Base-by-base conservation (phyloP, 805 yeast species). In the Myxozyma vanderwaltii region DNA sequence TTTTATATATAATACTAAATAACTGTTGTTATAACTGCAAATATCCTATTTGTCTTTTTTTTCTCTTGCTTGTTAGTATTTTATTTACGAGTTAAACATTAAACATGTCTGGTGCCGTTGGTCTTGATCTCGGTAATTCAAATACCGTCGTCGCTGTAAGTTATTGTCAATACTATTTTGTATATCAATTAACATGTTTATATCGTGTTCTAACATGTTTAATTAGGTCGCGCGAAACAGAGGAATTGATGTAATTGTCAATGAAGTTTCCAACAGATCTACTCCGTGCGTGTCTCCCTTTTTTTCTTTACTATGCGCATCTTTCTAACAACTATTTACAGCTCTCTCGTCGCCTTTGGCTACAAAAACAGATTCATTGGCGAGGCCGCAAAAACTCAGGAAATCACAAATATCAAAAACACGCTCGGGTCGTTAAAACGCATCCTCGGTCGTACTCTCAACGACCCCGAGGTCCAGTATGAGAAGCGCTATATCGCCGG, bases 241-340 rank as follows among this genome's bases (percentile, higher is more conserved):
- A 81, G 98, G 98, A 74, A 94, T 94, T 74, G 99, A 94, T 77
- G 86, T 94, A 71, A 89, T 94, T 71, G 98, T 94, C 79, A 94
- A 94, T 75, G 99, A 94, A 79, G 98, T 94, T 50, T 91, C 98
- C 58, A 94, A 94, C 86, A 88, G 99, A 78, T 77, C 95, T 68
- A 94, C 99, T 35, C 99, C 99, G 67, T 73, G 84, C 21, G 75
- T 77, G 8, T 39, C 17, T 35, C 17, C 26, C 24, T 2, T 15
- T n/a, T 51, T 27, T n/a, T 26, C 26, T 12, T 29, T 15, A 5
- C 10, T 3, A 12, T 40, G 7, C 21, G 24, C 31, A 40, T 23
- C 19, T 3, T n/a, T 39, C 38, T 54, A n/a, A 31, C 63, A n/a
- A 31, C 43, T 54, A 15, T 8, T 38, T 15, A 7, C 48, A 65